Conservation (phyloP, 352 stramenopile species). For the Blastocystis sp. region DNA sequence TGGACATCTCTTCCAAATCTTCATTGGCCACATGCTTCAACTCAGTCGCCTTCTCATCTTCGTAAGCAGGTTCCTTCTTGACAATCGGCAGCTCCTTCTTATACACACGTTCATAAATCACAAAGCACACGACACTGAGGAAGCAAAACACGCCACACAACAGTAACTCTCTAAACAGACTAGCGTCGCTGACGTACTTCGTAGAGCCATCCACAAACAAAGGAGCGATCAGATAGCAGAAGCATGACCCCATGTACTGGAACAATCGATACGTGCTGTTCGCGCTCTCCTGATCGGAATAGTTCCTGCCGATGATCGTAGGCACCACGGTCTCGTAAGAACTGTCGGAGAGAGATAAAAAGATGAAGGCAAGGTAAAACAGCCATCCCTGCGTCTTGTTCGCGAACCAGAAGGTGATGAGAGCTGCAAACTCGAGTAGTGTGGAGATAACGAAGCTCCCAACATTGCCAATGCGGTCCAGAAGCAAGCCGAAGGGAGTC, state of each 20-base stretch:
- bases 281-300: conserved; percentile 34
- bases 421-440: conserved; percentile 17
- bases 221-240: conserved; percentile 59
- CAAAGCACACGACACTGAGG: conserved; percentile 75
- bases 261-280: conserved; percentile 51
- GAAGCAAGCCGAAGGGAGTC: conserved; percentile 2
- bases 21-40: conserved; percentile 42
- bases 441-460: neutral
- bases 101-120: conserved; percentile 62
- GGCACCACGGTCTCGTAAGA: conserved; percentile 52
- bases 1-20: conserved; percentile 45
- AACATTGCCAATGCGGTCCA: conserved; percentile 26
- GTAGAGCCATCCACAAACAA: conserved; percentile 69
- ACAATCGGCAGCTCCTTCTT: neutral
- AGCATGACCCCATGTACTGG: conserved; percentile 54
- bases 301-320: conserved; percentile 47
- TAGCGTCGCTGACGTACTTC: conserved; percentile 75
- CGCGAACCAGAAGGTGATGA: conserved; percentile 25
- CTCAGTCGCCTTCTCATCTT: neutral
- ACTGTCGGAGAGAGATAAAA: conserved; percentile 50
- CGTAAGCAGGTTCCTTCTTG: neutral
- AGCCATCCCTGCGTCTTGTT: conserved; percentile 13
- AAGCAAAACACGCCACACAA: conserved; percentile 78
- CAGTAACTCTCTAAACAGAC: conserved; percentile 72
- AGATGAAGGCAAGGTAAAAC: conserved; percentile 51